A percentile compares a stretch with the other conserved stretches of the same genome.
phyloP scores from a whole-genome alignment of 2,329 filamentous ascomycete species.

The Calonectria naviculata region DNA sequence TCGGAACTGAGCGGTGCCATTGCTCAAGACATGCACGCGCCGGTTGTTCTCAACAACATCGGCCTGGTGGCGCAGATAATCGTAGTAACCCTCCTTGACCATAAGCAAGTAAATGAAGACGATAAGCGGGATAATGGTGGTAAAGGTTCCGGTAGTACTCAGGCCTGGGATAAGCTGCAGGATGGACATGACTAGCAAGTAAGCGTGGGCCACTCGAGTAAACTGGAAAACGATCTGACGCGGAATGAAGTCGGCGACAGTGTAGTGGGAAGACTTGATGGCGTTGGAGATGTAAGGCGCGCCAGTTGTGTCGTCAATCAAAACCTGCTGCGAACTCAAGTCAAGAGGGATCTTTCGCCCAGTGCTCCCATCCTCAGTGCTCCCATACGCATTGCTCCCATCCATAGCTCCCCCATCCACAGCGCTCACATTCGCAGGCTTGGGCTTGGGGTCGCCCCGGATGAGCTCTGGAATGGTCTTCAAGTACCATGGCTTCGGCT shows the following conservation, averaged over 20 bases:
- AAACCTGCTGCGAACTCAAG: slow-evolving; percentile 11
- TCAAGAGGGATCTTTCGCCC: neutral
- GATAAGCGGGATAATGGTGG: slow-evolving; percentile 78
- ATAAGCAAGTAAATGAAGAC: slow-evolving; percentile 87
- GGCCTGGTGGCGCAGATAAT: slow-evolving; percentile 81
- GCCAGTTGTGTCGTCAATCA: slow-evolving; percentile 63
- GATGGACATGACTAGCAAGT: slow-evolving; percentile 86
- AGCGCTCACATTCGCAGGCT: neutral
- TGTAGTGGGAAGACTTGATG: slow-evolving; percentile 87
- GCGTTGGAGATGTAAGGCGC: slow-evolving; percentile 65
- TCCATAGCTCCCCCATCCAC: too few species aligned
- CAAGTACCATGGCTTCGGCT: neutral
- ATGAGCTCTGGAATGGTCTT: neutral
- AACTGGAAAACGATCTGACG: slow-evolving; percentile 91
- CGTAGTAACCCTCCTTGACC: slow-evolving; percentile 88
- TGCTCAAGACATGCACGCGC: slow-evolving; percentile 57
- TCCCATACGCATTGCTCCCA: too few species aligned
- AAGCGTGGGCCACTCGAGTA: slow-evolving; percentile 86
- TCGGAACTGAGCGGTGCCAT: slow-evolving; percentile 63
- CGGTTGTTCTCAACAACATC: slow-evolving; percentile 83
- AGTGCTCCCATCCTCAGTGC: neutral
- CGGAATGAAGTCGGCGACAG: slow-evolving; percentile 84
- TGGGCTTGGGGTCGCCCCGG: neutral
- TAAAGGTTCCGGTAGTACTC: slow-evolving; percentile 80
- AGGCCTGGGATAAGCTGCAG: slow-evolving; percentile 82